Evolutionary conservation across 2,329 filamentous ascomycete species (phyloP), one percentile per base, ranked within the genome.

Genomic region (Leptographium lundbergii): DNA sequence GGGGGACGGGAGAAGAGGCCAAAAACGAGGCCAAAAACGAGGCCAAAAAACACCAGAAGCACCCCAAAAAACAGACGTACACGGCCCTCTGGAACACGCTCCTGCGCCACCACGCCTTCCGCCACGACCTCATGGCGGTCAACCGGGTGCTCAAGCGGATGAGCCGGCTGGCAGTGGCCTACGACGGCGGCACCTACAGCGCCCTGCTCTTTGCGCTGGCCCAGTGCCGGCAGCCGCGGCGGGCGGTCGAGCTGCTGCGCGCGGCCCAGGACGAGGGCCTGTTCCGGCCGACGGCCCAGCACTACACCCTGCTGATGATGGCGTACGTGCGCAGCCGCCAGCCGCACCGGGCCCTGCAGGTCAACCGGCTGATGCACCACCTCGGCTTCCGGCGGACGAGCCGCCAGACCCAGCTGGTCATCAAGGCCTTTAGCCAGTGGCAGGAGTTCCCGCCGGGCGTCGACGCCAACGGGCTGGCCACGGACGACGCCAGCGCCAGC

Each of bases 21-120:
- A 4, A 29, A 29, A 29, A 29, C 4, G 27, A 7, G 56, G 32
- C 47, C 27, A 45, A 34, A 22, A 70, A n/a, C 63, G 67, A 6
- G 74, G 6, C 42, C 17, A 47, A 19, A 17, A 11, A 39, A 39
- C 10, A 39, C 2, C 5, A 39, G 5, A 11, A 39, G 5, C 36
- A 39, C 2, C 5, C 2, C 3, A 9, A 11, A 39, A 4, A 29
- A 29, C 27, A 29, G 7, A 29, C 39, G 6, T 24, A 79, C 25
- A 84, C 84, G 2, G 74, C 77, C 36, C 81, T 90, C 67, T 96
- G 89, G 88, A 96, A 96, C 67, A 77, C 82, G 57, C 72, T 96
- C 36, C 74, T 96, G 5, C 77, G 80, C 59, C 81, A 86, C 61
- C 80, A 90, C 68, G 88, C 88, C 7, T 73, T 81, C 59, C 77